Evolutionary conservation across 2,329 filamentous ascomycete genomes (phyloP), one percentile per base, ranked within the genome.

Genomic region (Beauveria rudraprayagi): DNA sequence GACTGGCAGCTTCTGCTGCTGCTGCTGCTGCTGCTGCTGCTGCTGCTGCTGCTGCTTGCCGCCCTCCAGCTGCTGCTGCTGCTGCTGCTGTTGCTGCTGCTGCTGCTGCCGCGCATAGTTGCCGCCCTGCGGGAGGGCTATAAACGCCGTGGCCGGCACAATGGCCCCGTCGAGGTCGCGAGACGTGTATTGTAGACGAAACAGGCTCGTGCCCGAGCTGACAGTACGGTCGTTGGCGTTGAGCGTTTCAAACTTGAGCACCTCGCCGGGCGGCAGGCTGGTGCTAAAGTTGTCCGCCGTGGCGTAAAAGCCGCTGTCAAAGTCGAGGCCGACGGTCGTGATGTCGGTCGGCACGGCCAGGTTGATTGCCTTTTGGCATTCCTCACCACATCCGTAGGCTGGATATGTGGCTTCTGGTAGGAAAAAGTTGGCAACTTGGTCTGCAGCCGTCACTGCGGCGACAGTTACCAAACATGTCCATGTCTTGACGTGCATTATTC

Each of bases 131-230:
- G 46, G 50, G n/a, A 62, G 57, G 1, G 62, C 64, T 14, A 66
- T 52, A 19, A 65, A 66, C 3, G 60, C 65, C 7, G 64, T 66
- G 3, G 52, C 63, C 2, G 65, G 64, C 11, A 66, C 63, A 5
- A 56, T 17, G 2, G 60, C 51, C 28, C 53, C 62, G 41, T 65
- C 58, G 2, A 65, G 46, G 56, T 64, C 65, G 24, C 57, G 26
- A 2, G 65, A 64, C 14, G 63, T 63, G 50, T 67, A 68, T 24
- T 67, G 66, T 11, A 67, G 48, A 24, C 61, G 61, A 26, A 58
- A 66, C n/a, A 62, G 50, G 9, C 61, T 60, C 1, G 62, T 63
- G 48, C 64, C 64, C 22, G 57, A 48, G 22, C 55, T 58, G 41
- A 66, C 55, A 14, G 52, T 26, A 17, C 61, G 47, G 2, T 43